Evolutionary conservation across 495 filamentous ascomycete species (phyloP), one percentile per base, ranked within the genome.

Genomic region (Penicillium paradoxum): DNA sequence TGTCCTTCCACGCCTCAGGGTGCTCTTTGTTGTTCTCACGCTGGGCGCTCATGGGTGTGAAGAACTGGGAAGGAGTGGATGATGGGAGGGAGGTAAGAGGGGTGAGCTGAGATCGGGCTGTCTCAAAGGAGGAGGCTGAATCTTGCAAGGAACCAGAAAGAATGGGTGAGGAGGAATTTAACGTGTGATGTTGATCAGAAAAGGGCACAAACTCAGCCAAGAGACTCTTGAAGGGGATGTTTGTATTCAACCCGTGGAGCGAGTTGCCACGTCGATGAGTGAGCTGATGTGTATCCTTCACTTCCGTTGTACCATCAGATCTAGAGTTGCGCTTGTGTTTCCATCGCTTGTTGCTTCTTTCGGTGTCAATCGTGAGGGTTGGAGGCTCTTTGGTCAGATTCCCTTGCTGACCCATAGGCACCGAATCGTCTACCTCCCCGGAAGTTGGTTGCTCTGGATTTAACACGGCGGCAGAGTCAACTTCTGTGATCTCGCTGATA

Each of bases 21-120:
- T 25, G 18, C 0, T 32, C 48, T 22, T 37, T 15, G 6, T n/a
- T 29, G 15, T 32, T 10, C 42, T 18, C 14, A 21, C 17, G 4
- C 7, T 13, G 14, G 15, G 3, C 6, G n/a, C 9, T 17, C 17
- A 11, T 32, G 14, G 37, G 11, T 10, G 48, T 51, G 15, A 14
- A 21, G 19, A 51, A 41, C 11, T 7, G 7, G 14, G 27, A 39
- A 10, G 27, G 41, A 6, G 42, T 25, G 9, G 38, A 29, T 29
- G 22, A 24, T 25, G 47, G 53, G 14, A 21, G 14, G 24, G 17
- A 15, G 13, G 18, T 15, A 4, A 6, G 38, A 24, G 48, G 48
- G 15, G 48, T 41, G 48, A 51, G 6, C 17, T 41, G 18, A 17
- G 48, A 17, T 40, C 29, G 37, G 19, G 48, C 48, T 17, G 48